These are phyloP conservation scores for Schizosaccharomyces osmophilus DNA, from an alignment of 805 yeast species.

Conservation along the genomic window DNA sequence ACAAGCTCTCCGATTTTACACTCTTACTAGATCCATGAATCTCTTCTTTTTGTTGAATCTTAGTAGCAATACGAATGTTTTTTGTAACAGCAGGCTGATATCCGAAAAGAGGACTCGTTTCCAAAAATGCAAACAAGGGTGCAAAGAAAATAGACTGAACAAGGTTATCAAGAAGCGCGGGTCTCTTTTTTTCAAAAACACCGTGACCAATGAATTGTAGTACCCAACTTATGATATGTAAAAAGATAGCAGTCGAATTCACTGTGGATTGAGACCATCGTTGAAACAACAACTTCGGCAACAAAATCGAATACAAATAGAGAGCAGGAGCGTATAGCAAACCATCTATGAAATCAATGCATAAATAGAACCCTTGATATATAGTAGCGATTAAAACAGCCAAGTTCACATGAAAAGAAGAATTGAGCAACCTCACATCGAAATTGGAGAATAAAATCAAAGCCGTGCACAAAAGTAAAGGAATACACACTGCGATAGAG, in stretches of 20 bases:
- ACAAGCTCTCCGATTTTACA: no score
- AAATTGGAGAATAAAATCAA: not conserved
- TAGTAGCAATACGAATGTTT: not conserved
- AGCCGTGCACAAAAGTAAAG: not conserved
- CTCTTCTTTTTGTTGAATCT: not conserved
- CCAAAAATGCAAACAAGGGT: slow-evolving; percentile 70
- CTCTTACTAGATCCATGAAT: no score
- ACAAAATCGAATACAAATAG: not conserved
- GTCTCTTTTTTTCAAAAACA: slow-evolving; percentile 53
- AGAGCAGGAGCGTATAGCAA: not conserved
- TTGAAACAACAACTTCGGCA: not conserved
- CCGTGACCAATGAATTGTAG: slow-evolving; percentile 80
- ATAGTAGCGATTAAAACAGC: not conserved
- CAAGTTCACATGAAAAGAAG: not conserved
- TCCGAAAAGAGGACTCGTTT: slow-evolving; percentile 13
- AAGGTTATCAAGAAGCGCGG: slow-evolving; percentile 65
- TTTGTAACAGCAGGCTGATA: not conserved
- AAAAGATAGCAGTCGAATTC: not conserved
- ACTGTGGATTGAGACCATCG: not conserved
- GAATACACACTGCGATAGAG: not conserved
- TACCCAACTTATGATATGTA: slow-evolving; percentile 32
- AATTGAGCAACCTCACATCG: not conserved
- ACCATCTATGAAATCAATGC: not conserved
- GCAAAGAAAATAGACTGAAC: slow-evolving; percentile 73
- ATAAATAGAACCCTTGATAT: not conserved